A percentile compares a stretch with the other conserved stretches of the same genome.
These are phyloP conservation scores for Sugiyamaella sp. DNA, from an alignment of 1,139 yeast species.

Conservation along the genomic window DNA sequence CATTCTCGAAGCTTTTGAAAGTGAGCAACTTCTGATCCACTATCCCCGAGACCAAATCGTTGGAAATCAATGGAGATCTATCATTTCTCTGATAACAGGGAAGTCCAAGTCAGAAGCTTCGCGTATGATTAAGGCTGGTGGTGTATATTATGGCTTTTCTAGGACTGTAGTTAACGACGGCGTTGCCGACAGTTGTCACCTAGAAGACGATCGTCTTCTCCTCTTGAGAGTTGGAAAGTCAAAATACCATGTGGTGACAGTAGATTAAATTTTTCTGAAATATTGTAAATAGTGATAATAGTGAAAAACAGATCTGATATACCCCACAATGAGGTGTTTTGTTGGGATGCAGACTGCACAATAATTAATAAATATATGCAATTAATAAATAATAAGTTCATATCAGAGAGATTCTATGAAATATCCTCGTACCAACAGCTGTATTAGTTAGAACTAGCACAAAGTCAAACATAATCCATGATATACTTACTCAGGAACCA, in stretches of 20 bases:
- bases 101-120: conserved; percentile 62
- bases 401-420: neutral
- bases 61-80: conserved; percentile 41
- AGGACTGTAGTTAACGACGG: conserved; percentile 56
- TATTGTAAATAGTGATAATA: conserved; percentile 7
- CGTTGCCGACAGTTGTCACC: conserved; percentile 51
- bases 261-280: conserved; percentile 11
- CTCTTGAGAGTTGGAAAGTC: conserved; percentile 73
- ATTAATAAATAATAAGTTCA: conserved; percentile 9
- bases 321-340: no score
- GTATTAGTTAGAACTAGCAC: conserved; percentile 15
- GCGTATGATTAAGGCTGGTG: conserved; percentile 68
- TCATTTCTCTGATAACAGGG: conserved; percentile 44
- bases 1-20: conserved; percentile 59
- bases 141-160: conserved; percentile 71
- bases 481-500: conserved; percentile 73
- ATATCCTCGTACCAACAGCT: conserved; percentile 36
- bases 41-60: conserved; percentile 46
- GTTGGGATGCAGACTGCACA: no score
- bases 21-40: conserved; percentile 61
- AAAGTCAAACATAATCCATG: neutral
- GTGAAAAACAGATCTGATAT: no score
- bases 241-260: conserved; percentile 30
- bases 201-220: conserved; percentile 63
- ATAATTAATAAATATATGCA: conserved; percentile 11